Percentiles rank a stretch among this genome's conserved stretches.
Conservation (phyloP, 306 rosid species). For the Canavalia gladiata region DNA sequence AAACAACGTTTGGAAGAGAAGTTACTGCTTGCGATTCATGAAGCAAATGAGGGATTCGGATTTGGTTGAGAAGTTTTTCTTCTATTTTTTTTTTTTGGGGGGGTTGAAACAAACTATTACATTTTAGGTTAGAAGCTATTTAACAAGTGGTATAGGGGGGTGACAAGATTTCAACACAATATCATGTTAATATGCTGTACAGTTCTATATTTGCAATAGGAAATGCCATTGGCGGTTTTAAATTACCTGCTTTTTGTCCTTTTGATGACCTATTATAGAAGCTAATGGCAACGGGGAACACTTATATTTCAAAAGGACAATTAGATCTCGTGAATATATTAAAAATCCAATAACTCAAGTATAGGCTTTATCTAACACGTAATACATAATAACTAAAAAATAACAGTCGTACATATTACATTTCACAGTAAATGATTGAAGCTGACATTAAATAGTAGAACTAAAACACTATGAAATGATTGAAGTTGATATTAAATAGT, state of each 20-base stretch:
- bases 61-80: conserved; percentile 72
- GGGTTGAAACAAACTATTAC: no score
- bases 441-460: no score
- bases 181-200: conserved; percentile 79
- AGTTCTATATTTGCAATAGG: conserved; percentile 70
- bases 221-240: conserved; percentile 82
- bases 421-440: no score
- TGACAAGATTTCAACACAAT: conserved; percentile 50
- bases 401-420: no score
- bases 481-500: no score
- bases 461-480: no score
- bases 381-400: no score
- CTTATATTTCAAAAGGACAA: no score
- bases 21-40: conserved; percentile 92
- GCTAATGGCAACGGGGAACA: no score
- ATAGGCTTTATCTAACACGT: no score
- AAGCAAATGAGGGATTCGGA: conserved; percentile 96
- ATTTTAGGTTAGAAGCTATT: conserved; percentile 58
- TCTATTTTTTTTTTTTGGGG: background rate
- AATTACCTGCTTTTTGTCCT: conserved; percentile 16
- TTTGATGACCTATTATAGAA: background rate
- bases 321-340: no score
- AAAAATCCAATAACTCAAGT: no score
- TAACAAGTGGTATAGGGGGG: conserved; percentile 62
- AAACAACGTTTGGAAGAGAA: conserved; percentile 90